Evolutionary conservation across 352 stramenopile species (phyloP).

Genomic region (Phytophthora cajani): DNA sequence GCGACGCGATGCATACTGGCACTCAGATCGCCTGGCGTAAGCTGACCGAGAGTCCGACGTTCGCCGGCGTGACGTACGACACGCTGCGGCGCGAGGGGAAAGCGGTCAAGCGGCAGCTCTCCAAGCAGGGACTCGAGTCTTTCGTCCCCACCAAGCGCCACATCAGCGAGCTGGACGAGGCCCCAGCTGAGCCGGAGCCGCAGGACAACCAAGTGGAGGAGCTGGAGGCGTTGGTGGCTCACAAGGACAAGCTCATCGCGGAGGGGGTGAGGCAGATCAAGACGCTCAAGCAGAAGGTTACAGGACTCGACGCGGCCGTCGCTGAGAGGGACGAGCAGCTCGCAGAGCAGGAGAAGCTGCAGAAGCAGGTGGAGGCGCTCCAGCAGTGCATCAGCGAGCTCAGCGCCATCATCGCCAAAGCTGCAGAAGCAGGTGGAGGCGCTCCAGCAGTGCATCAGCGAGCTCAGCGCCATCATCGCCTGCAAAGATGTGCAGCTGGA

Average conservation of each 20-base stretch:
- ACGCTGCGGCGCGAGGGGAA: slow-evolving; percentile 23
- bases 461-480: slow-evolving; percentile 28
- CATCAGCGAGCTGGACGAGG: slow-evolving; percentile 2
- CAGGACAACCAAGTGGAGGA: slow-evolving; percentile 3
- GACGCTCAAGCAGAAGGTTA: slow-evolving; percentile 16
- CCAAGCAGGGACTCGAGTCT: background rate
- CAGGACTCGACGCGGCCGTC: background rate
- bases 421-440: slow-evolving; percentile 17
- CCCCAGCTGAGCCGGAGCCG: slow-evolving; percentile 9
- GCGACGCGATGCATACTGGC: background rate
- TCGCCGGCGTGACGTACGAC: slow-evolving; percentile 19
- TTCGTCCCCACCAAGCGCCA: background rate
- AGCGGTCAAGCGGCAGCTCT: slow-evolving; percentile 17
- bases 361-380: slow-evolving; percentile 19
- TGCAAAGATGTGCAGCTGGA: slow-evolving; percentile 16
- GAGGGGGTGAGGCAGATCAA: slow-evolving; percentile 19
- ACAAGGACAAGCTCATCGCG: slow-evolving; percentile 12
- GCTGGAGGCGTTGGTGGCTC: slow-evolving; percentile 2
- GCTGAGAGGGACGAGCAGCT: slow-evolving; percentile 7
- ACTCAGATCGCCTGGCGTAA: slow-evolving; percentile 24
- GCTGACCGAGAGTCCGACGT: slow-evolving; percentile 19
- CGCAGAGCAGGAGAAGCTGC: slow-evolving; percentile 3
- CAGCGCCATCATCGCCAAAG: slow-evolving; percentile 27
- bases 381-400: slow-evolving; percentile 26
- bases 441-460: slow-evolving; percentile 21